A percentile compares a stretch with the other conserved stretches of the same genome.
Conservation (phyloP, 306 rosid genomes). For the Quercus dentata region DNA sequence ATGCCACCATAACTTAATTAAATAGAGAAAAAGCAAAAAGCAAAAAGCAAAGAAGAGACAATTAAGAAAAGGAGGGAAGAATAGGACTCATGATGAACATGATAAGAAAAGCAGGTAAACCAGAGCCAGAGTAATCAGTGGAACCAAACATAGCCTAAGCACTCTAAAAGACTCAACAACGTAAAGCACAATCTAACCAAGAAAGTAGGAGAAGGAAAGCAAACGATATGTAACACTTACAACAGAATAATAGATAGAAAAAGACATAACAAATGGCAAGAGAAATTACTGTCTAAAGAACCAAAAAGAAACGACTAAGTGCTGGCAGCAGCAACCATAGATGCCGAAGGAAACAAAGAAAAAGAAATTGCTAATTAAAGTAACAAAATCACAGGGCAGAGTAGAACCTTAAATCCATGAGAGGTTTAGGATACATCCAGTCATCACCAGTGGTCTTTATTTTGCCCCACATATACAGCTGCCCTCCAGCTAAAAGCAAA, state of each 20-base stretch:
- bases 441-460: constrained; percentile 87
- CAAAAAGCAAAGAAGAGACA: background rate
- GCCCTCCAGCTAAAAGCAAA: constrained; percentile 79
- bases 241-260: constrained; percentile 6
- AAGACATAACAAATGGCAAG: background rate
- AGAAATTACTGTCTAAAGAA: background rate
- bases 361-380: background rate
- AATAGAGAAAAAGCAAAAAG: background rate
- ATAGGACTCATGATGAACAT: background rate
- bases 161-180: background rate
- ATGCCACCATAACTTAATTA: background rate
- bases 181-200: background rate
- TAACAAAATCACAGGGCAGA: constrained; percentile 7
- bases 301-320: background rate
- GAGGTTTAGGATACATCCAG: constrained; percentile 99
- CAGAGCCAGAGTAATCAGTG: background rate
- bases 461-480: constrained; percentile 98
- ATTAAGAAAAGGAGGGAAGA: background rate
- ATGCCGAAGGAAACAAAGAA: background rate
- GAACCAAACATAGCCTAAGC: background rate
- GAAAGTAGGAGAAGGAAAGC: background rate
- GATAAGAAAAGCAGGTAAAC: background rate
- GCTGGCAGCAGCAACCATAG: background rate
- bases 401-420: constrained; percentile 88
- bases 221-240: background rate